These are phyloP conservation scores for Hypoxylon sp. DNA, from an alignment of 2,329 filamentous ascomycete species.

Conservation along the genomic window DNA sequence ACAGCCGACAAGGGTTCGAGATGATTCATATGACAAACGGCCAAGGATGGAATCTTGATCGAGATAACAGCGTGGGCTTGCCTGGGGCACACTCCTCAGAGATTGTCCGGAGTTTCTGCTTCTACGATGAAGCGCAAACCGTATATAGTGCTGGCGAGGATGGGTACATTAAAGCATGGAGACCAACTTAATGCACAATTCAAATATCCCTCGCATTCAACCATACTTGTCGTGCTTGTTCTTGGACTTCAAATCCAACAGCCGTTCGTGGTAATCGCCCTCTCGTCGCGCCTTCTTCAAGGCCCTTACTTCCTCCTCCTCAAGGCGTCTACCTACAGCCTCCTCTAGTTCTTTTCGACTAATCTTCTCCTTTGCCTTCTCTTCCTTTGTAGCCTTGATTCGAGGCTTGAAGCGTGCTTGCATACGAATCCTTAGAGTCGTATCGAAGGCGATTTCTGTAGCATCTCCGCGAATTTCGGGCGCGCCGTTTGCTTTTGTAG, in stretches of 20 bases:
- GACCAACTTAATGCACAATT: constrained; percentile 54
- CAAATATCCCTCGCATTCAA: constrained; percentile 52
- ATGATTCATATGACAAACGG: constrained; percentile 71
- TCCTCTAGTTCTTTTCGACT: constrained; percentile 87
- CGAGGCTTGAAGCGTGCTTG: constrained; percentile 94
- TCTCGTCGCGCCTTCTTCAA: constrained; percentile 87
- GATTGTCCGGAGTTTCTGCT: constrained; percentile 74
- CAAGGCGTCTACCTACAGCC: constrained; percentile 79
- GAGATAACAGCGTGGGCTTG: constrained; percentile 70
- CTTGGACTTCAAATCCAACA: constrained; percentile 91
- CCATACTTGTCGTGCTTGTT: constrained; percentile 91
- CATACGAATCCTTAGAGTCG: constrained; percentile 87
- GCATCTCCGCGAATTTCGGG: constrained; percentile 84
- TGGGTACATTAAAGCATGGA: constrained; percentile 71
- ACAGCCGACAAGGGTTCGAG: constrained; percentile 70
- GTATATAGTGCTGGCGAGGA: constrained; percentile 74
- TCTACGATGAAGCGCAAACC: constrained; percentile 71
- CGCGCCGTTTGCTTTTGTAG: constrained; percentile 63
- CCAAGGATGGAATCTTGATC: constrained; percentile 68
- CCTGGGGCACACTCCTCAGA: constrained; percentile 75
- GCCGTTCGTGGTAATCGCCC: constrained; percentile 89
- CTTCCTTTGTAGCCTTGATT: constrained; percentile 83
- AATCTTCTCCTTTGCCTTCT: constrained; percentile 87
- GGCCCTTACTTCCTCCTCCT: constrained; percentile 87
- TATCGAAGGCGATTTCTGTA: constrained; percentile 75